Evolutionary conservation across 176 grass and related monocot species (phyloP), one percentile per base, ranked within the genome.

Genomic region (Cenchrus purpureus): DNA sequence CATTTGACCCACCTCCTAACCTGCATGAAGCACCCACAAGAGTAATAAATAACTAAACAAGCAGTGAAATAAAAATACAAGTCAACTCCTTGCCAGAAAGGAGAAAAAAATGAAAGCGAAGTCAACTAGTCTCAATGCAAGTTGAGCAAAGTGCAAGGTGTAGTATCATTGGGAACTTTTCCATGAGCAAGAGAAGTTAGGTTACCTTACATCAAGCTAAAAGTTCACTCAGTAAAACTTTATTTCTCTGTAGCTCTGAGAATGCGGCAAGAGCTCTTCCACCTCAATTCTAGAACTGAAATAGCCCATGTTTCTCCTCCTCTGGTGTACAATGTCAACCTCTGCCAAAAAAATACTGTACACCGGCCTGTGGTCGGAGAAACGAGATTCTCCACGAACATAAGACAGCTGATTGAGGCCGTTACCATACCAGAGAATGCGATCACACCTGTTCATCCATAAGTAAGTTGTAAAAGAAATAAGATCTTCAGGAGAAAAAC

Each of bases 331-430:
- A 73, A 91, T 92, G 67, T 90, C 92, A 74, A 97, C 92, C 68
- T 97, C 94, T 68, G 94, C 92, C 54, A 74, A 59, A 72, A n/a
- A n/a, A 50, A 92, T 88, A 57, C 92, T 90, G 52, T 97, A 97
- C 62, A 97, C 94, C 2, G n/a, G 92, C 64, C 94, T 87, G 79
- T 97, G 94, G 48, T 97, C 94, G 4, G 94, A 97, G 83, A 97
- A 97, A 74, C 94, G 90, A 25, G 87, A 94, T 83, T 97, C 94
- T 7, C 94, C 94, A 28, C 92, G 90, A 28, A 94, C 83, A 55
- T 97, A 97, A 69, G 83, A 88, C 43, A 94, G 65, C 72, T 97
- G 94, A 78, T 72, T 87, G 34, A 97, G 86, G 43, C 94, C 94
- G 3, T 79, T 90, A 12, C 94, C 94, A 22, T 92, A 78, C 94